phyloP scores from a whole-genome alignment of 2,329 filamentous ascomycete species.

The Fusarium sp. region DNA sequence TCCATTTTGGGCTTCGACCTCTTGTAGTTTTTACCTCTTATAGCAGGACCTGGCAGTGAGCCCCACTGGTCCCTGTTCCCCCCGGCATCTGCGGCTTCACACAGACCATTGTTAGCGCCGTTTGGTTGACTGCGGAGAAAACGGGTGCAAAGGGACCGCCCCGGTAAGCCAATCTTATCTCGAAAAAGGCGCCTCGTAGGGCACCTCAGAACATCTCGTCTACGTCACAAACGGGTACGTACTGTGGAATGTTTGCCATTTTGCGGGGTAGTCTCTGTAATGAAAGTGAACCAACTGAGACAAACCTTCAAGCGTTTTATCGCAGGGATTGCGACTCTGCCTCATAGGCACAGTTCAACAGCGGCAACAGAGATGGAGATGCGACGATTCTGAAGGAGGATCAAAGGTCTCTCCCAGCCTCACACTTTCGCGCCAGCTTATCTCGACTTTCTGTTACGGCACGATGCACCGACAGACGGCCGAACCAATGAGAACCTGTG shows the following conservation, averaged over 20 bases:
- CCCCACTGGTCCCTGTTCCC: constrained; percentile 9
- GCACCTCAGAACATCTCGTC: constrained; percentile 10
- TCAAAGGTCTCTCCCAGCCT: neutral
- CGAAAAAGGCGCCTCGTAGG: constrained; percentile 17
- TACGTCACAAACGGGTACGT: constrained; percentile 33
- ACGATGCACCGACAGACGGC: neutral
- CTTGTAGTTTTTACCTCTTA: neutral
- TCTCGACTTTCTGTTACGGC: neutral
- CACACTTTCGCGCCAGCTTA: neutral
- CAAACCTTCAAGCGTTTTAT: constrained; percentile 17
- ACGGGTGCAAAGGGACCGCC: constrained; percentile 26
- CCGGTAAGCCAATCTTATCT: constrained; percentile 25
- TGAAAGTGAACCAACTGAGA: neutral
- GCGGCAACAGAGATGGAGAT: constrained; percentile 5
- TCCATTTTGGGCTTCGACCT: neutral
- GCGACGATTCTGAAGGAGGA: neutral
- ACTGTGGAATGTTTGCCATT: constrained; percentile 12
- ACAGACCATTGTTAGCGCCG: constrained; percentile 16
- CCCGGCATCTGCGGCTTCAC: constrained; percentile 25
- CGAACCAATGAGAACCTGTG: neutral
- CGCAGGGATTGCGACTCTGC: constrained; percentile 9
- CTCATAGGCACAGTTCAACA: constrained; percentile 17
- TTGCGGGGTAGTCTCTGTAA: constrained; percentile 36
- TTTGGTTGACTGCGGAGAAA: constrained; percentile 22
- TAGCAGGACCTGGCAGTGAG: constrained; percentile 12